Percentiles rank a stretch among this genome's conserved stretches.
Evolutionary conservation across 495 filamentous ascomycete genomes (phyloP).

Genomic region (Sordaria brevicollis): DNA sequence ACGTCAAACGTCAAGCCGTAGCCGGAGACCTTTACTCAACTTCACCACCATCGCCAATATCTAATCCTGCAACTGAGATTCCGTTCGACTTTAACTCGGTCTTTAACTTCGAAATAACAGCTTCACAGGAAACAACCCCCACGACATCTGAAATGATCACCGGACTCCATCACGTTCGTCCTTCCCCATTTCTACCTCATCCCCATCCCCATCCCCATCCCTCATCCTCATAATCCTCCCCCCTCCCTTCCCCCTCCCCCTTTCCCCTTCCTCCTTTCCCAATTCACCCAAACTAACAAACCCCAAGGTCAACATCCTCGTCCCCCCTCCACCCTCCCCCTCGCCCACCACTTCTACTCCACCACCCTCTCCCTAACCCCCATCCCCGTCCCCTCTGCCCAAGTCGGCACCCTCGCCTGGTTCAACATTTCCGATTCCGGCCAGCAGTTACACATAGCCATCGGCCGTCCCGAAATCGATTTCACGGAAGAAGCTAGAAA

Average conservation of each 20-base stretch:
- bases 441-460: constrained; percentile 51
- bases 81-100: neutral
- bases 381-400: constrained; percentile 39
- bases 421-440: constrained; percentile 48
- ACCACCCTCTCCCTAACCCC: constrained; percentile 41
- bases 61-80: no score
- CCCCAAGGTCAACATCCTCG: constrained; percentile 41
- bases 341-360: constrained; percentile 47
- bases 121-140: neutral
- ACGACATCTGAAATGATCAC: constrained; percentile 43
- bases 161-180: constrained; percentile 40
- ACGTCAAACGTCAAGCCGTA: neutral
- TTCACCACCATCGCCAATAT: neutral
- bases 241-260: constrained; percentile 38
- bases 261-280: constrained; percentile 46
- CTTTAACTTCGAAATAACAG: neutral
- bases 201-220: neutral
- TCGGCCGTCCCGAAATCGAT: constrained; percentile 22
- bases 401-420: constrained; percentile 43
- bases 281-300: constrained; percentile 16
- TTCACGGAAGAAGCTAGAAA: constrained; percentile 27
- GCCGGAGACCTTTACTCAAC: neutral
- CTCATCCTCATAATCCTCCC: constrained; percentile 43
- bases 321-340: constrained; percentile 43
- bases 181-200: neutral